A percentile compares a stretch with the other conserved stretches of the same genome.
phyloP scores from a whole-genome alignment of 2,329 filamentous ascomycete species.

The Thielaviopsis cerberus region DNA sequence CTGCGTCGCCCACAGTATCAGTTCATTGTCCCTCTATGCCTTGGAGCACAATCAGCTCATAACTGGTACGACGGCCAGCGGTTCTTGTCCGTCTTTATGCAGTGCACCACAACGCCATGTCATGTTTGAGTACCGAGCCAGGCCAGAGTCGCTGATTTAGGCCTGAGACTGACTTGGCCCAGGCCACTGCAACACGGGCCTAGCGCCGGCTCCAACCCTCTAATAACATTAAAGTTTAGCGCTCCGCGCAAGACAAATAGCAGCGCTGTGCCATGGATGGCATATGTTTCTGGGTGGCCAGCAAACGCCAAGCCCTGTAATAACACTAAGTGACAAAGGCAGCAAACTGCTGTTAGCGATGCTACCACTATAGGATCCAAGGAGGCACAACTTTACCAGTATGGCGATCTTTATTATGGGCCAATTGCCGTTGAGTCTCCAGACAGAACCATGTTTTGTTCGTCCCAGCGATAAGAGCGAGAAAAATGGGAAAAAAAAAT shows the following conservation, averaged over 20 bases:
- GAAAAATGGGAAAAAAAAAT: background rate
- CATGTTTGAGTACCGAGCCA: background rate
- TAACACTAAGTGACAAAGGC: too few species aligned
- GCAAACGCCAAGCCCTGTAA: too few species aligned
- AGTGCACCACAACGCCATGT: background rate
- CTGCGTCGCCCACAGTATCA: background rate
- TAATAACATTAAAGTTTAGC: background rate
- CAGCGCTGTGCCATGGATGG: background rate
- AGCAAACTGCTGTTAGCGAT: too few species aligned
- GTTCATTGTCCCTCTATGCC: background rate
- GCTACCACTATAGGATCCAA: too few species aligned
- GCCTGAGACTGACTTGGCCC: too few species aligned
- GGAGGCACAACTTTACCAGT: too few species aligned
- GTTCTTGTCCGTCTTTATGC: background rate
- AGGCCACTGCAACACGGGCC: background rate
- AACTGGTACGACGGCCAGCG: background rate
- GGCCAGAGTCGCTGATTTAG: background rate
- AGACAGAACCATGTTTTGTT: too few species aligned
- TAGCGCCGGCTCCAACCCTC: background rate
- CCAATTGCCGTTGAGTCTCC: too few species aligned
- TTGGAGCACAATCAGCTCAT: background rate
- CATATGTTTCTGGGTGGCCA: too few species aligned
- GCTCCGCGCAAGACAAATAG: background rate
- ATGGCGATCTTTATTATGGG: too few species aligned
- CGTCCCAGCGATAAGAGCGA: too few species aligned